Evolutionary conservation across 177 flowering plant genomes (phyloP), one percentile per base, ranked within the genome.

Genomic region (Vitis hybrid): DNA sequence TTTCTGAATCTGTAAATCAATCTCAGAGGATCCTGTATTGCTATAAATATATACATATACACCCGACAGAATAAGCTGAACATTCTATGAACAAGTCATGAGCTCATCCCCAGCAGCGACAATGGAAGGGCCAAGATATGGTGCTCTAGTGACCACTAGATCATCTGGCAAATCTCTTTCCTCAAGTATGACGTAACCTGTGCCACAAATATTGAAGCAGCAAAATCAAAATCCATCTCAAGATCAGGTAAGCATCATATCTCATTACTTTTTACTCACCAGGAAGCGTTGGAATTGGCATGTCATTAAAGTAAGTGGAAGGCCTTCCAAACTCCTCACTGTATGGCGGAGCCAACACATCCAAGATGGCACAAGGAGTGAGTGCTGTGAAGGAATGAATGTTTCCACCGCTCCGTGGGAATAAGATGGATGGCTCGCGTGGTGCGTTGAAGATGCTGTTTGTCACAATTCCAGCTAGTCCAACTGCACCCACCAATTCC

Each of bases 271-370:
- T 41, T 41, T 41, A 58, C 24, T 65, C 68, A 72, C 79, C 70
- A 0, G 85, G 82, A 35, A 82, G 73, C 30, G 71, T 63, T 14
- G 75, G 69, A 49, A 79, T 62, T 5, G 79, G 81, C 18, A 56
- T 49, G 4, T 76, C 77, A 0, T 46, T 35, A 65, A 53, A 86
- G 78, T 86, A 86, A 61, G 85, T 74, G 50, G 76, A 86, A 21
- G 74, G 83, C 64, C 89, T 66, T 41, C 85, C 87, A 15, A 58
- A 52, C 2, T 79, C 81, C 13, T 74, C 71, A 21, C 82, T 79
- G 74, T 86, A 86, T 0, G 89, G 87, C 1, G 89, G 89, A 24
- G 81, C 62, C 59, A 84, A 58, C 12, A 86, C 78, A 55, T 84
- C 89, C 53, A 86, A 67, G 9, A 86, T 70, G 3, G 86, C 87